Evolutionary conservation across 1,284 basidiomycete species (phyloP), one percentile per base, ranked within the genome.

Genomic region (Stereum hirsutum): DNA sequence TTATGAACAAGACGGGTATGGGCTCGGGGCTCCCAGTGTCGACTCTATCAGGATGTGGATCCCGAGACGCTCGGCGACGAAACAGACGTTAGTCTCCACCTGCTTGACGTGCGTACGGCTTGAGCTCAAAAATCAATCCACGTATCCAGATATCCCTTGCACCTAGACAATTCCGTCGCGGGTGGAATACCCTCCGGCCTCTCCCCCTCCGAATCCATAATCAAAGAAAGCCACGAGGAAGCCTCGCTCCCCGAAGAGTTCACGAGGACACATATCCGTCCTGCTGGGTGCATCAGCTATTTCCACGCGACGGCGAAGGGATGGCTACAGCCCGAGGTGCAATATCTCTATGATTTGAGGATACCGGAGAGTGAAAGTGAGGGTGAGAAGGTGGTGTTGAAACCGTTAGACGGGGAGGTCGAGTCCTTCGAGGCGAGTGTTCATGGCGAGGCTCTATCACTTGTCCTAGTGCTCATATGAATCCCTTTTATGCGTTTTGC

Each of bases 161-260:
- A 70, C 46, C 66, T 87, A 12, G 89, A 92, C 54, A 92, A 92
- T 58, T 81, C 73, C 23, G 83, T 86, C 24, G 86, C 86, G 10
- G 86, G 87, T 2, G 86, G 86, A 10, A 84, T 87, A 20, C 74
- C 82, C 0, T 78, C 82, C 6, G 90, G 93, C 2, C 81, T 88
- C 63, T 61, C 69, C 0, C 68, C 78, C 0, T 75, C 87, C 42
- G 86, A 93, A 43, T 74, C 81, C 3, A 70, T 98, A 42, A 74
- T 96, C 33, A 94, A 96, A 56, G 95, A 99, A 62, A 87, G 89
- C 50, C 82, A 81, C 69, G 94, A 97, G 57, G 93, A 97, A 61
- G 94, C 91, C 12, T 89, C 81, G 51, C 70, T 96, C 17, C 66
- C 73, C 1, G 78, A 80, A 42, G 59, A 69, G 10, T 55, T 90